Conservation (phyloP, 805 yeast genomes). For the Pichia manshurica region DNA sequence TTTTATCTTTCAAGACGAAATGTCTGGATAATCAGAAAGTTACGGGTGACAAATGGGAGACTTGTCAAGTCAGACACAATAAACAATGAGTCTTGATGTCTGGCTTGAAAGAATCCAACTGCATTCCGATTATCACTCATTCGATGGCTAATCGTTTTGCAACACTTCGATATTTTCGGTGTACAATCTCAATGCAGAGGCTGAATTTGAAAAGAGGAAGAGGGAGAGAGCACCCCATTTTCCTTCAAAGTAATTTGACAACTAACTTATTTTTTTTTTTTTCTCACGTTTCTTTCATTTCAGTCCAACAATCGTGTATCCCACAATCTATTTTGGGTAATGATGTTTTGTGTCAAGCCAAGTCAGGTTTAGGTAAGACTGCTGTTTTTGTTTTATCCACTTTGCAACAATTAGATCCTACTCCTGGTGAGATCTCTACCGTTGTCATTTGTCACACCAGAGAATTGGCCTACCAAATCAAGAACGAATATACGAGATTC, state of each 20-base stretch:
- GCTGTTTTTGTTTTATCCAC: constrained; percentile 96
- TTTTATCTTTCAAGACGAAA: no score
- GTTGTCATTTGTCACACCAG: constrained; percentile 96
- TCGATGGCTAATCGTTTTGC: no score
- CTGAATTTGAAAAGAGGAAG: background rate
- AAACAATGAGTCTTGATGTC: no score
- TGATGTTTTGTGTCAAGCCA: constrained; percentile 97
- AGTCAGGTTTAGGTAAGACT: constrained; percentile 98
- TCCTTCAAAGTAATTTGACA: constrained; percentile 8
- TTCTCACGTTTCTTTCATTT: constrained; percentile 1
- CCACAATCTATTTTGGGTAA: constrained; percentile 98
- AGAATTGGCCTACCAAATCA: constrained; percentile 97
- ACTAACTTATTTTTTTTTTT: background rate
- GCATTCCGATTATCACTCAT: no score
- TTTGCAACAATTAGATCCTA: constrained; percentile 94
- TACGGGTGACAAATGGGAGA: no score
- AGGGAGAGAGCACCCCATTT: background rate
- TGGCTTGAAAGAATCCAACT: no score
- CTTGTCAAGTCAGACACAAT: no score
- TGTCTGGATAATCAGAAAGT: no score
- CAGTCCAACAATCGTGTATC: constrained; percentile 95
- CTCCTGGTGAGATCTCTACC: constrained; percentile 93
- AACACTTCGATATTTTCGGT: no score
- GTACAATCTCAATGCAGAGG: no score
- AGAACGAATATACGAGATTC: constrained; percentile 94